Evolutionary conservation across 176 grass and related monocot genomes (phyloP), one percentile per base, ranked within the genome.

Genomic region (Oryza glumipatula): DNA sequence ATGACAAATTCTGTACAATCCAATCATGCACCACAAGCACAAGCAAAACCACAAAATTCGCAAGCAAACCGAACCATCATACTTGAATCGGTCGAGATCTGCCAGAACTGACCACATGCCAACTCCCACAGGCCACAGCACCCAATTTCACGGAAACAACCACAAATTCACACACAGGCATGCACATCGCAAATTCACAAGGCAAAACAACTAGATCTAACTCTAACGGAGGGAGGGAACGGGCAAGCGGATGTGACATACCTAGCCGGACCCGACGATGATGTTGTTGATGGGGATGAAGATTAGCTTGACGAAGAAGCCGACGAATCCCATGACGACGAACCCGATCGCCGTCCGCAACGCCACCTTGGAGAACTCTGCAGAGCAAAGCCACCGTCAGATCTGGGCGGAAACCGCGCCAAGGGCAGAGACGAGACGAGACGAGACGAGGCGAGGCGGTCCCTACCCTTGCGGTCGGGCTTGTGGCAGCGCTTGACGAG

Each of bases 401-500:
- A 68, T 83, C 84, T 72, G 64, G 64, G 11, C 43, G 2, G 43
- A 44, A 44, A 44, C 1, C 43, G 43, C 43, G 43, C 9, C 43
- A 3, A 10, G 43, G 43, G 7, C 41, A 43, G 41, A 43, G 41
- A 43, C 7, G 41, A 1, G 52, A 17, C 61, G 51, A 28, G 41
- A 35, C 33, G 35, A 36, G 33, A 70, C 33, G 36, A 38, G 36
- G 19, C 0, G 16, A 10, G 6, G 8, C 15, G 16, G 23, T 30
- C 36, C 84, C 67, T 32, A 93, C 94, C 91, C 75, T 98, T 98
- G 90, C 88, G 92, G 90, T 98, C 95, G 23, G 95, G 95, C 79
- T 99, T 99, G 94, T 99, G 97, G 87, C 97, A 99, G 38, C 97
- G 89, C 89, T 99, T 99, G 71, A 99, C 94, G 72, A 99, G 97